Evolutionary conservation across 2,329 filamentous ascomycete genomes (phyloP), one percentile per base, ranked within the genome.

Genomic region (Fusarium robinianum): DNA sequence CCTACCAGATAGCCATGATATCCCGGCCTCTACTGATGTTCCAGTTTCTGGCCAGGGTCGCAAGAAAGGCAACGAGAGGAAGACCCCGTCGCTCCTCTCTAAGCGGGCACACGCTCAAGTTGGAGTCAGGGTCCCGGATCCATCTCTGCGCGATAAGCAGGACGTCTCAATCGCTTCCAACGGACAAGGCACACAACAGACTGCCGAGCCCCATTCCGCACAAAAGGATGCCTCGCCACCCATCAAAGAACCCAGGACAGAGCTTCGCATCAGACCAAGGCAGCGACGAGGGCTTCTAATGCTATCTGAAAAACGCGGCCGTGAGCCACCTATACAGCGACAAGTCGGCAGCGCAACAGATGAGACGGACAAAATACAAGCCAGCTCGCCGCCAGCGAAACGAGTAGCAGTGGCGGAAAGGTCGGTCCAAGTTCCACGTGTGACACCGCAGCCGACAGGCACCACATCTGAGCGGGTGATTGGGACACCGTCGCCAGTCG

Each of bases 281-380:
- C 71, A 72, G 46, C 74, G 72, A 46, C 69, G 75, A 38, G 76
- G 77, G 2, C 55, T 80, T 6, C 55, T 79, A 29, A 67, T 79
- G 62, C 38, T 77, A 5, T 66, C 71, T 1, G 71, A 75, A 37
- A 67, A 60, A 39, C 52, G 58, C 17, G 33, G 49, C 25, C 15
- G 25, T 7, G 36, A 38, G 5, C 26, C 36, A 8, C 40, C 26
- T n/a, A 15, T 15, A 14, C 32, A 8, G 36, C 40, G 35, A 14
- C 26, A 12, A 18, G 12, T n/a, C 5, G 35, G 36, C 16, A 24
- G n/a, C 5, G 22, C 29, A 5, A 23, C 25, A 14, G 35, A 36
- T n/a, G 30, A 25, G 22, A 14, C 22, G 6, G 21, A 21, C 8
- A 31, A 46, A 15, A 12, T 17, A 6, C 15, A 37, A 7, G 17